Conservation (phyloP, 1,284 basidiomycete genomes). For the Microstroma glucosiphilum region DNA sequence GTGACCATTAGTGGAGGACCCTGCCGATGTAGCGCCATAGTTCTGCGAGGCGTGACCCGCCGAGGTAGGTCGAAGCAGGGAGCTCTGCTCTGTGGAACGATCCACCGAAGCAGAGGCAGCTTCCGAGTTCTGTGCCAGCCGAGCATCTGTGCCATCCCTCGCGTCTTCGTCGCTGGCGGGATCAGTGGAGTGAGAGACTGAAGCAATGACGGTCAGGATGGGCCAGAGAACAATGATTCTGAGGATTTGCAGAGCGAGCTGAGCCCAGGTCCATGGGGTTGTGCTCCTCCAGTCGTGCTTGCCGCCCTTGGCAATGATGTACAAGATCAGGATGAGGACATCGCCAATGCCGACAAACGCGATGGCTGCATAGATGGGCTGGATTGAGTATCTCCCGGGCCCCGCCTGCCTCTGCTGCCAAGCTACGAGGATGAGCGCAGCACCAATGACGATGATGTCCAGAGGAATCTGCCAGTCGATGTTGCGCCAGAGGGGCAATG, state of each 20-base stretch:
- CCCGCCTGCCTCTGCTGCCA: slow-evolving; percentile 31
- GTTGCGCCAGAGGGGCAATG: slow-evolving; percentile 27
- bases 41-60: not conserved
- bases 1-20: slow-evolving; percentile 4
- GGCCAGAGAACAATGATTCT: slow-evolving; percentile 37
- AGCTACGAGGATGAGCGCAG: slow-evolving; percentile 29
- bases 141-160: slow-evolving; percentile 1
- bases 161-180: not conserved
- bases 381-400: slow-evolving; percentile 23
- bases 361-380: slow-evolving; percentile 1
- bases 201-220: slow-evolving; percentile 20
- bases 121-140: not conserved
- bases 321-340: slow-evolving; percentile 25
- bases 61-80: not conserved
- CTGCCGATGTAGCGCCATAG: slow-evolving; percentile 20
- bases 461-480: slow-evolving; percentile 36
- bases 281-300: slow-evolving; percentile 14
- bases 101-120: not conserved
- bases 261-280: slow-evolving; percentile 30
- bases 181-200: not conserved
- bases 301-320: slow-evolving; percentile 22
- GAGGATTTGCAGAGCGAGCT: slow-evolving; percentile 32
- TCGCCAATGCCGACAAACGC: slow-evolving; percentile 22
- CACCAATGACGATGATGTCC: slow-evolving; percentile 35
- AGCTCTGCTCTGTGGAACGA: not conserved